phyloP scores from a whole-genome alignment of 495 filamentous ascomycete species.

The Pseudomonodictys pantanalensis region DNA sequence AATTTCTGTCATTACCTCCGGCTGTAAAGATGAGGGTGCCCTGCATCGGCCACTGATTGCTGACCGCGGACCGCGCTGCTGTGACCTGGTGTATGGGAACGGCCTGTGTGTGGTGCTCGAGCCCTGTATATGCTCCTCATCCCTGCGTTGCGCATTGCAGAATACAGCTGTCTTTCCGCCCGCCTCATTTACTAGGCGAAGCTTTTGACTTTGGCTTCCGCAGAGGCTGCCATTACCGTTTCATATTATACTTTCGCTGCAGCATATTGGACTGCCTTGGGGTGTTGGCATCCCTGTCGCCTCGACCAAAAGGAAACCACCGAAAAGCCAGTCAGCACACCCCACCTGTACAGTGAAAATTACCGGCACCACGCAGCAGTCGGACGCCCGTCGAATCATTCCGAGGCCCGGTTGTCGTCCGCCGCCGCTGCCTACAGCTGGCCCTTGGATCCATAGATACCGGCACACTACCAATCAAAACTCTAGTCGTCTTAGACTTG shows the following conservation, averaged over 20 bases:
- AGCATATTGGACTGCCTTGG: conserved; percentile 5
- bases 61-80: conserved; percentile 9
- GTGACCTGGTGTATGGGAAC: conserved; percentile 14
- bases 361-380: conserved; percentile 8
- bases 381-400: conserved; percentile 9
- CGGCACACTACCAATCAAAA: conserved; percentile 19
- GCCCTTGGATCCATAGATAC: conserved; percentile 9
- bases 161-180: too few relatives aligned
- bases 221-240: background rate
- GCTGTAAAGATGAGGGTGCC: conserved; percentile 1
- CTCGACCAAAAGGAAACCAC: conserved; percentile 3
- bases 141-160: too few relatives aligned
- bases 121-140: conserved; percentile 16
- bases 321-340: conserved; percentile 11
- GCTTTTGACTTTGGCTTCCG: background rate
- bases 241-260: conserved; percentile 23
- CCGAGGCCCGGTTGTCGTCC: conserved; percentile 7
- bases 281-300: background rate
- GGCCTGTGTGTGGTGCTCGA: background rate
- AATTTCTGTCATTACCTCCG: too few relatives aligned
- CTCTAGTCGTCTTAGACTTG: conserved; percentile 3
- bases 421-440: conserved; percentile 1
- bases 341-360: conserved; percentile 4
- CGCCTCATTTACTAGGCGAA: conserved; percentile 1
- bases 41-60: conserved; percentile 23